Conservation (phyloP, 306 rosid genomes). For the Rosa multiflora region DNA sequence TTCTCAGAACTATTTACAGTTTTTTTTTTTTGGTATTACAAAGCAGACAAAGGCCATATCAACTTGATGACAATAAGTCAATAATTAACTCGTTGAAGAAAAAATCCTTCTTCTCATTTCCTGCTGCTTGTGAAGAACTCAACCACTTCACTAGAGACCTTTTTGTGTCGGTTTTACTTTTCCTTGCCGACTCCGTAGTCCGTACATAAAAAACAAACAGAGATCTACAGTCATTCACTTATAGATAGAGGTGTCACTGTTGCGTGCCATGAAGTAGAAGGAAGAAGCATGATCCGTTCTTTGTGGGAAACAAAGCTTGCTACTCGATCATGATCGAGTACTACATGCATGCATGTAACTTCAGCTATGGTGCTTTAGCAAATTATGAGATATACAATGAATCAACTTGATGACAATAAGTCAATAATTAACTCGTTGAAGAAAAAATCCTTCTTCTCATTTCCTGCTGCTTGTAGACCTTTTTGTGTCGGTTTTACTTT, state of each 20-base stretch:
- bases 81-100: too few relatives aligned
- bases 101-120: background rate
- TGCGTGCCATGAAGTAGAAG: slow-evolving; percentile 4
- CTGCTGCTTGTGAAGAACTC: slow-evolving; percentile 3
- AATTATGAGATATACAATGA: too few relatives aligned
- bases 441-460: background rate
- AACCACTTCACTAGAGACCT: background rate
- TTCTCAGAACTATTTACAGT: too few relatives aligned
- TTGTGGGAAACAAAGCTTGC: slow-evolving; percentile 36
- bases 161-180: background rate
- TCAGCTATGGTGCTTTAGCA: background rate
- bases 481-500: background rate
- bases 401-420: too few relatives aligned
- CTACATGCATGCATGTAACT: background rate
- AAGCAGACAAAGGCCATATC: too few relatives aligned
- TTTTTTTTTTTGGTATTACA: too few relatives aligned
- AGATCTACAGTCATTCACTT: background rate
- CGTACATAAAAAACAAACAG: background rate
- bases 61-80: too few relatives aligned
- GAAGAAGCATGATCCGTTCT: slow-evolving; percentile 51
- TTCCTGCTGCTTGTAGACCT: background rate
- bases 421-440: too few relatives aligned
- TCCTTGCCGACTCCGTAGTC: background rate
- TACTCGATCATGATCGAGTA: background rate
- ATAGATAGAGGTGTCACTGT: background rate